Evolutionary conservation across 495 filamentous ascomycete species (phyloP).

Genomic region (Penicillium subrubescens): DNA sequence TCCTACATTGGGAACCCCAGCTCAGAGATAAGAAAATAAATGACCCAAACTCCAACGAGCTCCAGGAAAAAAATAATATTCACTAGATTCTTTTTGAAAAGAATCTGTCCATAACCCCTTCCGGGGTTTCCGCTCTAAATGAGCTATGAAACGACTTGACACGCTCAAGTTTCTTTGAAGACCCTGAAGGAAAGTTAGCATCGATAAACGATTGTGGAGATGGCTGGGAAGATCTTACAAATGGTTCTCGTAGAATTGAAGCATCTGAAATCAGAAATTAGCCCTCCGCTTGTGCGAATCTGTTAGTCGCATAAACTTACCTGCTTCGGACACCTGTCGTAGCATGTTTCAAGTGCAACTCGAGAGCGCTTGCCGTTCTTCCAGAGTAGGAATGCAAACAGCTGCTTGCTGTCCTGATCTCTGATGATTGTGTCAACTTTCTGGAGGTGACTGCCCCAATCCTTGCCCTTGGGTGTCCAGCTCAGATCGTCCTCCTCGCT

Average conservation of each 20-base stretch:
- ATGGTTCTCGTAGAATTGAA: constrained; percentile 50
- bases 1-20: background rate
- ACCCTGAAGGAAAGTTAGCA: constrained; percentile 36
- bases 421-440: constrained; percentile 60
- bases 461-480: constrained; percentile 54
- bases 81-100: background rate
- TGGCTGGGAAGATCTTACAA: constrained; percentile 34
- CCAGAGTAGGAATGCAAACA: constrained; percentile 59
- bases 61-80: constrained; percentile 2
- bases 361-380: constrained; percentile 50
- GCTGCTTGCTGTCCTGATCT: constrained; percentile 36
- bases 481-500: constrained; percentile 22
- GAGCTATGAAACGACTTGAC: background rate
- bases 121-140: background rate
- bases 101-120: background rate
- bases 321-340: constrained; percentile 43
- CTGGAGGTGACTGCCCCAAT: constrained; percentile 60
- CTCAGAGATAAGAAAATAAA: constrained; percentile 5
- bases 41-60: constrained; percentile 8
- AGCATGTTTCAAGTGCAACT: constrained; percentile 41
- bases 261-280: constrained; percentile 39
- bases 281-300: background rate
- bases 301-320: constrained; percentile 17
- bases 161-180: constrained; percentile 37
- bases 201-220: background rate